Evolutionary conservation across 139 green algal genomes (phyloP), one percentile per base, ranked within the genome.

Genomic region (Chlamydomonas schloesseri): DNA sequence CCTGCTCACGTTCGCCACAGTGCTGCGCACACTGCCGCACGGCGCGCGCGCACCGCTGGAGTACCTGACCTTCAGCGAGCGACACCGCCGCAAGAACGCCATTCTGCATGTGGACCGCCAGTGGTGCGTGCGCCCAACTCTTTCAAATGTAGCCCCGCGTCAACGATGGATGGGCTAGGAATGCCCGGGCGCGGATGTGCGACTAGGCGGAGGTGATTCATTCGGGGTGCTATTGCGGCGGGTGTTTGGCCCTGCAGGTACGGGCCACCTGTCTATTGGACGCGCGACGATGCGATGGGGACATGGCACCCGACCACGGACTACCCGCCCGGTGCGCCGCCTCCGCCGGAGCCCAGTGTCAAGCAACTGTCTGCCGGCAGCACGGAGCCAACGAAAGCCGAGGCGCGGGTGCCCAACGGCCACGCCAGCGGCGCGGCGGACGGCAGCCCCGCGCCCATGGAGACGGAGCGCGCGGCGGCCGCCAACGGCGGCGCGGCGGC

Each of bases 21-120:
- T 85, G 65, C 88, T 95, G 82, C 74, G 81, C 46, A 47, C 21
- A 1, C 80, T 96, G 75, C 67, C 78, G 31, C 92, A 96, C 58
- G 94, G 93, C 10, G 85, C 90, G 46, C 90, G 93, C 15, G 89
- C 94, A 42, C 93, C 96, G 0, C 84, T 99, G 9, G 89, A 98
- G 93, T 99, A 94, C 86, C 91, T 91, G 50, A 93, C 89, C 4
- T 95, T 93, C 79, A 82, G 68, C 3, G 95, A 97, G 58, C 89
- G 95, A 2, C 89, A 96, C 88, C 91, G 94, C 29, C 82, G 81
- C 68, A 92, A 93, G 87, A 91, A 88, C 34, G 85, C 88, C 28
- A 92, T 94, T 84, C 79, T 94, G 69, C 89, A 94, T 71, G 82
- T 97, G 17, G 93, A 97, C 87, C 83, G 93, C 36, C 89, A 91